These are phyloP conservation scores for Magnolia officinalis DNA, from an alignment of 164 flowering plant genomes.

Conservation along the genomic window DNA sequence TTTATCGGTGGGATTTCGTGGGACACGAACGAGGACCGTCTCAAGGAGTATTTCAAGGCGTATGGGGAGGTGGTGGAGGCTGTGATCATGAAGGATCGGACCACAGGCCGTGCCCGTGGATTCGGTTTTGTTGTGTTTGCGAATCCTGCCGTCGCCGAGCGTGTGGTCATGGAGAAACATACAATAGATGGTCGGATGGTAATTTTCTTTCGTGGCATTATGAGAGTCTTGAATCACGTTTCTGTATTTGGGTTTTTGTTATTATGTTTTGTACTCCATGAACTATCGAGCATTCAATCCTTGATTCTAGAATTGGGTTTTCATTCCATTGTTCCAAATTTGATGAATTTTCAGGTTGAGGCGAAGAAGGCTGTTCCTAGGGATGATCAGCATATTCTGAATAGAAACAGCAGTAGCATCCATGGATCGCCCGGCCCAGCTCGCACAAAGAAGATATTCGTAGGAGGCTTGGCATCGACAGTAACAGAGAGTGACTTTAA, in stretches of 20 bases:
- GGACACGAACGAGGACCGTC: conserved; percentile 83
- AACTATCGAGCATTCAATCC: background rate
- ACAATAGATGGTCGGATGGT: conserved; percentile 82
- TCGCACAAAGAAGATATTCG: conserved; percentile 73
- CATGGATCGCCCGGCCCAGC: conserved; percentile 64
- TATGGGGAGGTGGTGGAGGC: conserved; percentile 90
- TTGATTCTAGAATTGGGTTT: background rate
- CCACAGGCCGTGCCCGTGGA: conserved; percentile 87
- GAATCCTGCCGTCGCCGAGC: conserved; percentile 80
- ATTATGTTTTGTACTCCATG: background rate
- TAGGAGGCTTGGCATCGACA: conserved; percentile 77
- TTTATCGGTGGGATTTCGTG: conserved; percentile 93
- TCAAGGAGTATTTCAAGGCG: conserved; percentile 62
- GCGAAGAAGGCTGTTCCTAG: conserved; percentile 86
- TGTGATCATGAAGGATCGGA: conserved; percentile 86
- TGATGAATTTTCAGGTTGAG: conserved; percentile 52
- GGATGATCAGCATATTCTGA: conserved; percentile 58
- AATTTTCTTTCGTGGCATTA: conserved; percentile 22
- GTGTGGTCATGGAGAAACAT: conserved; percentile 79
- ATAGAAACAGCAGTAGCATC: conserved; percentile 36
- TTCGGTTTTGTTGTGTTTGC: conserved; percentile 87
- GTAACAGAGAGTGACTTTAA: conserved; percentile 71
- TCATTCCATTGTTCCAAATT: conserved; percentile 2
- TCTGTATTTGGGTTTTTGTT: background rate
- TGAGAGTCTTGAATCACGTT: background rate